Conservation (phyloP, 2,329 filamentous ascomycete genomes). For the Cercospora sp. region DNA sequence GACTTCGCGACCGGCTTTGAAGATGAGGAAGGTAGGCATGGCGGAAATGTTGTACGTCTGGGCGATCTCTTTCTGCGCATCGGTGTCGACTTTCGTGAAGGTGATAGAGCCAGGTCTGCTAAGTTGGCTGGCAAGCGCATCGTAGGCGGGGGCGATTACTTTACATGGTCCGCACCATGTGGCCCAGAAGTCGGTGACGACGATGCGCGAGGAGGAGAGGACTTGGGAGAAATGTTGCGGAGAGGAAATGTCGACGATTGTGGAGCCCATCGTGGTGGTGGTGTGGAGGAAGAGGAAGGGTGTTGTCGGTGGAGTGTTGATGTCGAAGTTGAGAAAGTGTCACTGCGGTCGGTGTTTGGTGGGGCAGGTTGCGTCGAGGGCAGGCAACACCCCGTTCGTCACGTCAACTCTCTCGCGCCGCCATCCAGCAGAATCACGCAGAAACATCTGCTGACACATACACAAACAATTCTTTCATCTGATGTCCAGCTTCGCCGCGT, state of each 20-base stretch:
- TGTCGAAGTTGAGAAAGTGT: constrained; percentile 11
- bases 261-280: constrained; percentile 44
- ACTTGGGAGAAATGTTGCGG: constrained; percentile 63
- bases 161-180: constrained; percentile 86
- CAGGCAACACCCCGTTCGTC: not conserved
- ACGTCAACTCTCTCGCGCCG: not conserved
- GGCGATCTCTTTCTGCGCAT: constrained; percentile 72
- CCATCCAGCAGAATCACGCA: constrained; percentile 1
- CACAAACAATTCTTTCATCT: not conserved
- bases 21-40: constrained; percentile 89
- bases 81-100: constrained; percentile 85
- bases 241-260: constrained; percentile 45
- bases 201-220: constrained; percentile 70
- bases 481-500: not conserved
- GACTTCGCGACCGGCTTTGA: constrained; percentile 43
- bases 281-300: constrained; percentile 9
- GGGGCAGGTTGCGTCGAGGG: constrained; percentile 3
- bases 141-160: constrained; percentile 78
- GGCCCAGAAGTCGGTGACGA: constrained; percentile 88
- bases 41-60: constrained; percentile 70
- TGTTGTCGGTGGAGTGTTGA: constrained; percentile 7
- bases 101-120: constrained; percentile 71
- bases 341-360: not conserved
- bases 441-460: constrained; percentile 7
- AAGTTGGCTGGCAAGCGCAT: constrained; percentile 69